Evolutionary conservation across 2,329 filamentous ascomycete species (phyloP).

Genomic region (Plectosphaerella plurivora): DNA sequence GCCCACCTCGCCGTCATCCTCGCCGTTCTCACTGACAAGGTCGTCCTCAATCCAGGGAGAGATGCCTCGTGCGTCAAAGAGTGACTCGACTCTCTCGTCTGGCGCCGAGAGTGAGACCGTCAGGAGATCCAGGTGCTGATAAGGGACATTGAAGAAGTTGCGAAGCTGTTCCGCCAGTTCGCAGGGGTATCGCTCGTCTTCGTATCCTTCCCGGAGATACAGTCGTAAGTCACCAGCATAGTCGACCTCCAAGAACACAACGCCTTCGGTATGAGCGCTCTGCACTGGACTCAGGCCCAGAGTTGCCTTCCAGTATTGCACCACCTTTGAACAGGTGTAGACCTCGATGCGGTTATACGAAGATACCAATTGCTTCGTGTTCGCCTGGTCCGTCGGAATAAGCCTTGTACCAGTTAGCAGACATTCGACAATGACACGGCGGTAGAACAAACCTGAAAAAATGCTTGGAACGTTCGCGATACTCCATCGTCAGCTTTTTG

Average conservation of each 20-base stretch:
- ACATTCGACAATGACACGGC: neutral
- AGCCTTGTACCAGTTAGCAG: neutral
- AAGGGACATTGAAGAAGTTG: constrained; percentile 2
- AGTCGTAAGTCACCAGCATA: constrained; percentile 4
- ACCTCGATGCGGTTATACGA: constrained; percentile 3
- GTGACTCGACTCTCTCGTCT: constrained; percentile 1
- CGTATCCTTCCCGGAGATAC: constrained; percentile 2
- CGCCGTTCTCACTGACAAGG: neutral
- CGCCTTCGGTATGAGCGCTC: constrained; percentile 2
- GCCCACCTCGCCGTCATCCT: neutral
- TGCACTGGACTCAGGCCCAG: constrained; percentile 1
- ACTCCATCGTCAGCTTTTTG: constrained; percentile 1
- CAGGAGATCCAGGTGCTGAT: constrained; percentile 4
- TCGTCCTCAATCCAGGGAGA: constrained; percentile 1
- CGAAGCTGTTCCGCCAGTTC: constrained; percentile 6
- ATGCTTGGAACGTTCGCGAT: neutral
- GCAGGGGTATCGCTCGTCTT: constrained; percentile 2
- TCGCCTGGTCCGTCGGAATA: neutral
- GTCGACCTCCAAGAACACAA: constrained; percentile 5
- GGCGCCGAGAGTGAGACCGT: neutral
- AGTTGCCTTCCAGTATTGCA: constrained; percentile 3
- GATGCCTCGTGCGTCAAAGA: constrained; percentile 5
- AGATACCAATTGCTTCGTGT: neutral
- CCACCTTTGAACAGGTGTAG: neutral
- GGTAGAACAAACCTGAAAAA: constrained; percentile 2